These are phyloP conservation scores for Cryptococcus jaspeensis DNA, from an alignment of 1,284 basidiomycete species.

Conservation along the genomic window DNA sequence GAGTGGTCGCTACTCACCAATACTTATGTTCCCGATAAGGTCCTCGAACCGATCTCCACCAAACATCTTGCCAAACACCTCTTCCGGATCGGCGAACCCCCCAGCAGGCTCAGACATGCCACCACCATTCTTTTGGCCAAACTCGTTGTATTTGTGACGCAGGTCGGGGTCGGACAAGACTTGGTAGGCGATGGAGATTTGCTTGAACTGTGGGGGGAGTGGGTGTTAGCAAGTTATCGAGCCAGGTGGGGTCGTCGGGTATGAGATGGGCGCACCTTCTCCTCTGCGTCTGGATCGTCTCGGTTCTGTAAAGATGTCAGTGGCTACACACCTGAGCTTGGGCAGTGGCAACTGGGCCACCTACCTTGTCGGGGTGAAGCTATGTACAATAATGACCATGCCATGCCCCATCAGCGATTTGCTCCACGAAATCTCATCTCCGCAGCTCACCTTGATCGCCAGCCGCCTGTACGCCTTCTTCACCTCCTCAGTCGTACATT, in stretches of 20 bases:
- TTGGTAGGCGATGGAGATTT: constrained; percentile 79
- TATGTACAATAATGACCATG: constrained; percentile 9
- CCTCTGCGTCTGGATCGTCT: constrained; percentile 86
- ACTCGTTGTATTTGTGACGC: constrained; percentile 90
- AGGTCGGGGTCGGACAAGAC: constrained; percentile 82
- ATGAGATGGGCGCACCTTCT: constrained; percentile 55
- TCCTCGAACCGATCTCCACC: constrained; percentile 57
- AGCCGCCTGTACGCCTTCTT: constrained; percentile 95
- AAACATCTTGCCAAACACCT: constrained; percentile 91
- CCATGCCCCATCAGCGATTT: not conserved
- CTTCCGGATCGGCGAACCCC: constrained; percentile 64
- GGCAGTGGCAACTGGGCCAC: too few relatives aligned
- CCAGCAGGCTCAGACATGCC: constrained; percentile 44
- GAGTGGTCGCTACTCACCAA: constrained; percentile 36
- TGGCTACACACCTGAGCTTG: not conserved
- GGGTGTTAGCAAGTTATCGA: not conserved
- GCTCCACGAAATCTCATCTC: not conserved
- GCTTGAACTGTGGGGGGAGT: constrained; percentile 62
- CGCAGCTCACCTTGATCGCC: constrained; percentile 74
- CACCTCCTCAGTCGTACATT: constrained; percentile 56
- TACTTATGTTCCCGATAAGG: constrained; percentile 55
- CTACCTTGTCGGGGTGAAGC: constrained; percentile 56
- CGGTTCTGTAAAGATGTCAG: constrained; percentile 63
- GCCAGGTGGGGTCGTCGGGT: not conserved
- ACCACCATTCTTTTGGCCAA: constrained; percentile 54